Evolutionary conservation across 2,329 filamentous ascomycete species (phyloP).

Genomic region (Phaeoacremonium minimum): DNA sequence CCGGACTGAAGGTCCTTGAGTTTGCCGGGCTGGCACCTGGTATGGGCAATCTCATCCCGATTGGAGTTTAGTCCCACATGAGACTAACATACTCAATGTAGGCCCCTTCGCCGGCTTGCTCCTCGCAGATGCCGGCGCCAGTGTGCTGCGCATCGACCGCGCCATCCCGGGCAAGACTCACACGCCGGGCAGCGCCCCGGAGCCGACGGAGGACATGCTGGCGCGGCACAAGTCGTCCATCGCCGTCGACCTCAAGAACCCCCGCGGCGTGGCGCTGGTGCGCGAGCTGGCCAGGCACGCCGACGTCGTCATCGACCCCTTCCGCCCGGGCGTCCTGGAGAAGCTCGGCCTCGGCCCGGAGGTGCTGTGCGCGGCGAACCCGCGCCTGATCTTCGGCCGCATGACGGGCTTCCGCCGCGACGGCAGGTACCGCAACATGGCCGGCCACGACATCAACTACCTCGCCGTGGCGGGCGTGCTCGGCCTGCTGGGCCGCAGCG

Average conservation of each 20-base stretch:
- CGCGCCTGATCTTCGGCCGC: slow-evolving; percentile 72
- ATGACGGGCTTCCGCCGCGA: slow-evolving; percentile 89
- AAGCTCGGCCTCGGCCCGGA: slow-evolving; percentile 73
- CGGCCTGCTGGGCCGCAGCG: slow-evolving; percentile 66
- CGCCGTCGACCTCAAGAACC: slow-evolving; percentile 71
- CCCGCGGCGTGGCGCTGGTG: slow-evolving; percentile 60
- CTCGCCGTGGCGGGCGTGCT: slow-evolving; percentile 82
- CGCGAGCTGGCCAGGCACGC: slow-evolving; percentile 56
- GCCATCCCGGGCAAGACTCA: slow-evolving; percentile 33
- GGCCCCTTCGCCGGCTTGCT: slow-evolving; percentile 86
- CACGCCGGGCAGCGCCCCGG: slow-evolving; percentile 35
- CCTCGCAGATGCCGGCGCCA: slow-evolving; percentile 84
- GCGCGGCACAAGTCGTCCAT: slow-evolving; percentile 79
- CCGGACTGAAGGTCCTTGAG: slow-evolving; percentile 53
- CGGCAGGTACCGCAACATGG: slow-evolving; percentile 82
- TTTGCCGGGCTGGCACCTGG: slow-evolving; percentile 61
- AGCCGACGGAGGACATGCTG: slow-evolving; percentile 65
- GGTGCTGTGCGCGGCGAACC: slow-evolving; percentile 63
- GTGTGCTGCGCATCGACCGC: slow-evolving; percentile 82
- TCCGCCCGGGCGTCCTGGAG: slow-evolving; percentile 86
- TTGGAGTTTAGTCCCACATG: too few species aligned
- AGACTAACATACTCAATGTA: too few species aligned
- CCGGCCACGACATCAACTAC: slow-evolving; percentile 95
- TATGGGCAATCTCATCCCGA: too few species aligned
- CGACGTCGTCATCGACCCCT: slow-evolving; percentile 90